phyloP scores from a whole-genome alignment of 805 yeast genomes.

The Metschnikowia cubensis region DNA sequence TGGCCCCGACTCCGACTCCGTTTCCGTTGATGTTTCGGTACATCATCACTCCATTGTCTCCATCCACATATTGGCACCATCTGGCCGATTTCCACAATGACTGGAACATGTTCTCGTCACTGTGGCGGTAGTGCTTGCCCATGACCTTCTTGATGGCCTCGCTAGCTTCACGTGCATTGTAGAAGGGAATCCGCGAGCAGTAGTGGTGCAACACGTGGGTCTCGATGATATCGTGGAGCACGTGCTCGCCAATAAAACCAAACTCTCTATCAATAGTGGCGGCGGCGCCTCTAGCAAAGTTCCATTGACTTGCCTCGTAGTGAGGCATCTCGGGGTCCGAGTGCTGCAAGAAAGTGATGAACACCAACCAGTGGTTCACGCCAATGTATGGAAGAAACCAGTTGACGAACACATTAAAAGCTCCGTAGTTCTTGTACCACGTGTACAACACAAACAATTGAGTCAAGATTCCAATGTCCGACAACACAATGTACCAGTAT shows the following conservation, averaged over 20 bases:
- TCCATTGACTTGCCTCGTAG: constrained; percentile 74
- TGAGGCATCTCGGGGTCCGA: constrained; percentile 78
- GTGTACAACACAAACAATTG: constrained; percentile 52
- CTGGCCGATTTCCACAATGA: constrained; percentile 62
- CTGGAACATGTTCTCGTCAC: constrained; percentile 70
- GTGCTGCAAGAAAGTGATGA: constrained; percentile 82
- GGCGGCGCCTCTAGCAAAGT: constrained; percentile 85
- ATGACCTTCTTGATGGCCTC: constrained; percentile 76
- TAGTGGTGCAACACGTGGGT: constrained; percentile 88
- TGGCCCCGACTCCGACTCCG: constrained; percentile 10
- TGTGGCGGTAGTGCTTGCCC: constrained; percentile 73
- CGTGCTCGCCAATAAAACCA: constrained; percentile 71
- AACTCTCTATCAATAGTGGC: constrained; percentile 83
- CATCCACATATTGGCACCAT: constrained; percentile 70
- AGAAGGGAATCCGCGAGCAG: constrained; percentile 80
- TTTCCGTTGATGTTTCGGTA: constrained; percentile 56
- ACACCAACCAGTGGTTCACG: constrained; percentile 88
- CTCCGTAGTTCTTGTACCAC: constrained; percentile 61
- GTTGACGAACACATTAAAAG: constrained; percentile 57
- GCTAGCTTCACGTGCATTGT: constrained; percentile 77
- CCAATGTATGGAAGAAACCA: constrained; percentile 75
- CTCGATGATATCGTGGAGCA: constrained; percentile 86
- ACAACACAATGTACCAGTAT: constrained; percentile 64
- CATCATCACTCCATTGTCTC: constrained; percentile 57
- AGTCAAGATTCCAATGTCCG: constrained; percentile 66